These are phyloP conservation scores for Astrocystis sublimbata DNA, from an alignment of 495 filamentous ascomycete genomes.

Conservation along the genomic window DNA sequence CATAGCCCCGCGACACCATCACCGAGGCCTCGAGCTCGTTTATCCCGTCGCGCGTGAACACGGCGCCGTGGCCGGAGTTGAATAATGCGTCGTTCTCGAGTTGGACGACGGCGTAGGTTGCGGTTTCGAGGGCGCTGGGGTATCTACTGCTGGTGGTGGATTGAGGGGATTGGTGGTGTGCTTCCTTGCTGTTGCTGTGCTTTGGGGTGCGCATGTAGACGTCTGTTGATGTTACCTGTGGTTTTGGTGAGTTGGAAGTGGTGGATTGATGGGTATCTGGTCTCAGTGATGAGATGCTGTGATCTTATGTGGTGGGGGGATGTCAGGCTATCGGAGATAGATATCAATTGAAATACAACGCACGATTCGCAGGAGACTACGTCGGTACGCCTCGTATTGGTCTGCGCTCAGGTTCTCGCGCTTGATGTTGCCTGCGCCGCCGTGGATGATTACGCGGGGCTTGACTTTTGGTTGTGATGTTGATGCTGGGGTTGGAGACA, in stretches of 20 bases:
- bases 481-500: too few species aligned
- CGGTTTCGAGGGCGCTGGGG: conserved; percentile 66
- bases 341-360: too few species aligned
- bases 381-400: conserved; percentile 60
- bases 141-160: conserved; percentile 12
- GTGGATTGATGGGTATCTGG: not conserved
- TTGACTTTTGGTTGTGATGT: conserved; percentile 33
- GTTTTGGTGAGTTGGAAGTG: not conserved
- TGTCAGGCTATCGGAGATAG: too few species aligned
- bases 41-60: conserved; percentile 78
- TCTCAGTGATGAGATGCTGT: not conserved
- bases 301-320: not conserved
- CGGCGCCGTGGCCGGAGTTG: conserved; percentile 82
- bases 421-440: conserved; percentile 81
- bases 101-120: conserved; percentile 71
- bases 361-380: conserved; percentile 64
- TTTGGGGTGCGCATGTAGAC: conserved; percentile 38
- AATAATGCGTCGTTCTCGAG: conserved; percentile 84
- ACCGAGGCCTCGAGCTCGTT: conserved; percentile 90
- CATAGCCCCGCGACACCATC: conserved; percentile 74
- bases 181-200: not conserved
- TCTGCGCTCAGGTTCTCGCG: conserved; percentile 64
- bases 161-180: too few species aligned
- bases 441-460: conserved; percentile 81
- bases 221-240: conserved; percentile 23